These are phyloP conservation scores for Pseudoperonospora humuli DNA, from an alignment of 352 stramenopile genomes.

Conservation along the genomic window DNA sequence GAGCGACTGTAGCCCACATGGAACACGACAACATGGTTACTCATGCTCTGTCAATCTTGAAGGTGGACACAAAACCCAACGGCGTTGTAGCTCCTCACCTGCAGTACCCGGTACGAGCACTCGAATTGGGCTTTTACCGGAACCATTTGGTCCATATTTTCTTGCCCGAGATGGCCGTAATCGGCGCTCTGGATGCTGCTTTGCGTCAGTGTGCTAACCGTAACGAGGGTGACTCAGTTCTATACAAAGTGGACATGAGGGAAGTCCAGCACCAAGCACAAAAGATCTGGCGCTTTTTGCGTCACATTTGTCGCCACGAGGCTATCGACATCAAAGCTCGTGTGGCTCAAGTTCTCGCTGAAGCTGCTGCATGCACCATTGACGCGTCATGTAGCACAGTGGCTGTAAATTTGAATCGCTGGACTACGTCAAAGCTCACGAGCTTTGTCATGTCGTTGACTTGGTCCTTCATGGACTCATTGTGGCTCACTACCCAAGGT, in stretches of 20 bases:
- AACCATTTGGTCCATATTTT: conserved; percentile 84
- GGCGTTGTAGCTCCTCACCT: conserved; percentile 46
- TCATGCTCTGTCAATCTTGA: conserved; percentile 56
- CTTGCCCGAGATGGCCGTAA: conserved; percentile 60
- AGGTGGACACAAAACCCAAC: conserved; percentile 33
- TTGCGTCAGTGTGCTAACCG: conserved; percentile 13
- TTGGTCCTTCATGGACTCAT: conserved; percentile 72
- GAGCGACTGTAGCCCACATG: conserved; percentile 52
- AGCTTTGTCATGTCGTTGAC: conserved; percentile 61
- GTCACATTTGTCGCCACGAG: conserved; percentile 61
- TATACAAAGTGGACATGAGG: conserved; percentile 17
- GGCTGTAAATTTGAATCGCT: conserved; percentile 29
- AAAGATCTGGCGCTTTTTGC: conserved; percentile 55
- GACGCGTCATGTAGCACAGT: conserved; percentile 17
- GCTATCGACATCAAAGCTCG: conserved; percentile 32
- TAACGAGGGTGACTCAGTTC: neutral
- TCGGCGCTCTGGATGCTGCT: conserved; percentile 46
- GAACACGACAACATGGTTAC: conserved; percentile 39
- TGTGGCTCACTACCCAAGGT: conserved; percentile 51
- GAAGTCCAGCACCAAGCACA: conserved; percentile 32
- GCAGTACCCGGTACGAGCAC: conserved; percentile 48
- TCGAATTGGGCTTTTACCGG: conserved; percentile 79
- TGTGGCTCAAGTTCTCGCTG: conserved; percentile 28
- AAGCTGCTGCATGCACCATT: conserved; percentile 16
- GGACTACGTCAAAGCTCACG: conserved; percentile 30